A percentile compares a stretch with the other conserved stretches of the same genome.
Conservation (phyloP, 768 basidiomycete genomes). For the Lepiota venenata region DNA sequence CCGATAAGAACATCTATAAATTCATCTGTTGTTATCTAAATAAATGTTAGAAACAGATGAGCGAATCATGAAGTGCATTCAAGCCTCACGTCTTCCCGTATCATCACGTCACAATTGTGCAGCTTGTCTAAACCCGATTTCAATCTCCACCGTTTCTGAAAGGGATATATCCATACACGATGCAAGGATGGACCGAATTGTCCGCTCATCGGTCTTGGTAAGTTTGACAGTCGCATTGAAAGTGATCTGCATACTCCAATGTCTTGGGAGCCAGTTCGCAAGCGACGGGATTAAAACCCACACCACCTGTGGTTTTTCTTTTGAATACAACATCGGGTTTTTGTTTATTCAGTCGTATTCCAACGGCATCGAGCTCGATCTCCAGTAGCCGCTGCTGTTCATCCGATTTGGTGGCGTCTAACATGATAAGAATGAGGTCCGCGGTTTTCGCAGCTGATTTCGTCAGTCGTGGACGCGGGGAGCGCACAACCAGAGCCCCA, state of each 20-base stretch:
- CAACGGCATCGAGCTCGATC: slow-evolving; percentile 93
- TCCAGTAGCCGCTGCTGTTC: slow-evolving; percentile 89
- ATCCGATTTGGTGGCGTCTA: slow-evolving; percentile 90
- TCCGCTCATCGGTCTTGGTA: slow-evolving; percentile 93
- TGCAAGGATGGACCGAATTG: slow-evolving; percentile 88
- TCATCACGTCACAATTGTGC: slow-evolving; percentile 97
- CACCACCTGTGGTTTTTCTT: slow-evolving; percentile 88
- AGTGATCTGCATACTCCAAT: slow-evolving; percentile 57
- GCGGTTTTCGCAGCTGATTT: slow-evolving; percentile 76
- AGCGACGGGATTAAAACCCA: slow-evolving; percentile 32
- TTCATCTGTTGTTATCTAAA: slow-evolving; percentile 89
- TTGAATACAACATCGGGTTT: slow-evolving; percentile 97
- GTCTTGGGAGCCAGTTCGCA: slow-evolving; percentile 5
- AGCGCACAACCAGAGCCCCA: slow-evolving; percentile 1
- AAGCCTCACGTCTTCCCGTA: slow-evolving; percentile 82
- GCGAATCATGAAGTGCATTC: slow-evolving; percentile 18
- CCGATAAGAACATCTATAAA: slow-evolving; percentile 99
- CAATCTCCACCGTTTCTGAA: background rate
- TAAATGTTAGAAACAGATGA: slow-evolving; percentile 7
- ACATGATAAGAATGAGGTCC: slow-evolving; percentile 91
- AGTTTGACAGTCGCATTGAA: slow-evolving; percentile 92
- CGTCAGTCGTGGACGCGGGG: background rate
- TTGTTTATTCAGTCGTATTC: slow-evolving; percentile 87
- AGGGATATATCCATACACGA: slow-evolving; percentile 52
- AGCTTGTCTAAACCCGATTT: slow-evolving; percentile 60